Conservation (phyloP, 1,284 basidiomycete species). For the Ustilago tritici region DNA sequence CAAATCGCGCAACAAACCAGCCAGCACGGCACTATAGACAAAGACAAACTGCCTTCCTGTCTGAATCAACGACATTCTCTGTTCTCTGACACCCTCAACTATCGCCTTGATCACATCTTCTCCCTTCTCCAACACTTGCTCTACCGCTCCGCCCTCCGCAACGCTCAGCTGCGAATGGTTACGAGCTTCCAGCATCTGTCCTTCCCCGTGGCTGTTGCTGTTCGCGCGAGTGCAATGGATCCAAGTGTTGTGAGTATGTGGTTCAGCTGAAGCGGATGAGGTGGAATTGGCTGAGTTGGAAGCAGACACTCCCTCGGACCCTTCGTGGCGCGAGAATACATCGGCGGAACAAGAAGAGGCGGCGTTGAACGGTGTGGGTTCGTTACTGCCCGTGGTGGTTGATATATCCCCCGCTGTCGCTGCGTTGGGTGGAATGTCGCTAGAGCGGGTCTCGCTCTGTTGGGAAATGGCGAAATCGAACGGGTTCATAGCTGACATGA, state of each 20-base stretch:
- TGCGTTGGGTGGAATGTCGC: background rate
- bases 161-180: constrained; percentile 8
- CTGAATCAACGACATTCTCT: constrained; percentile 68
- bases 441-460: constrained; percentile 6
- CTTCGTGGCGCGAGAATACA: constrained; percentile 1
- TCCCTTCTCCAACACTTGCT: constrained; percentile 27
- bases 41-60: constrained; percentile 67
- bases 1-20: constrained; percentile 56
- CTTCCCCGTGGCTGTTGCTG: background rate
- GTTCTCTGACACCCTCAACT: constrained; percentile 59
- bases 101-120: constrained; percentile 45
- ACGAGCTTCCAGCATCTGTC: background rate
- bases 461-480: constrained; percentile 40
- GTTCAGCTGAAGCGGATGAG: constrained; percentile 1
- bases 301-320: constrained; percentile 20
- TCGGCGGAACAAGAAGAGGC: constrained; percentile 13
- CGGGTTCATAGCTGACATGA: constrained; percentile 40
- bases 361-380: constrained; percentile 42
- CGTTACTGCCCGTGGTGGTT: constrained; percentile 45
- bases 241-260: constrained; percentile 19
- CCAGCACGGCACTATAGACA: constrained; percentile 61
- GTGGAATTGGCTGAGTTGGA: constrained; percentile 24
- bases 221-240: constrained; percentile 17
- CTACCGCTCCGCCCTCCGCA: constrained; percentile 4
- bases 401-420: constrained; percentile 24